These are phyloP conservation scores for Apiotrichum mycotoxinovorans DNA, from an alignment of 1,284 basidiomycete species.

Conservation along the genomic window DNA sequence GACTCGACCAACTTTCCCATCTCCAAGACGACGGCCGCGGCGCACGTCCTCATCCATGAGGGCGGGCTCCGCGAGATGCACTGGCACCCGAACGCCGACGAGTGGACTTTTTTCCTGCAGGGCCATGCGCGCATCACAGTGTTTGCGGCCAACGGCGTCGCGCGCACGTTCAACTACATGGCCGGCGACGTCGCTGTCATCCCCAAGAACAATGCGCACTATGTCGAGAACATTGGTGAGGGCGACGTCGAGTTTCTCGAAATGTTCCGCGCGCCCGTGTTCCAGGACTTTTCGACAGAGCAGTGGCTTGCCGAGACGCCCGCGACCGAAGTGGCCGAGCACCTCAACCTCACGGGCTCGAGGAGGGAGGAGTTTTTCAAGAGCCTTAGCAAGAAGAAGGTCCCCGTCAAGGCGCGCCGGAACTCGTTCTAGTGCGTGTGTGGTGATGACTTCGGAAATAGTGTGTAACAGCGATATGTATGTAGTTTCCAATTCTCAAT, in stretches of 20 bases:
- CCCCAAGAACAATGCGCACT: constrained; percentile 57
- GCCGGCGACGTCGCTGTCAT: constrained; percentile 62
- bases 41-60: constrained; percentile 65
- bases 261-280: constrained; percentile 60
- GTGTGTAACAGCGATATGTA: too few species aligned
- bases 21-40: constrained; percentile 61
- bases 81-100: constrained; percentile 66
- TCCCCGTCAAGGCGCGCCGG: constrained; percentile 19
- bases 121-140: constrained; percentile 62
- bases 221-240: constrained; percentile 67
- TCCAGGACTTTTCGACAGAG: constrained; percentile 61
- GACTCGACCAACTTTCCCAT: constrained; percentile 61
- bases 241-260: constrained; percentile 62
- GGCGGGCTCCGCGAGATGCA: constrained; percentile 61
- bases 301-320: constrained; percentile 65
- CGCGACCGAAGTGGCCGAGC: constrained; percentile 57
- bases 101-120: constrained; percentile 47
- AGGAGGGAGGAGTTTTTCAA: constrained; percentile 20
- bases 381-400: constrained; percentile 21
- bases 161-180: constrained; percentile 66
- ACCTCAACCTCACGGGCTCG: constrained; percentile 22
- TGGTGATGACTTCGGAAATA: too few species aligned
- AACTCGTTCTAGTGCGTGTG: constrained; percentile 18
- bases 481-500: too few species aligned
- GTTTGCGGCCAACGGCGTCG: constrained; percentile 61